Base-by-base conservation (phyloP, 441 rosid species). In the Pelargonium cotyledonis region DNA sequence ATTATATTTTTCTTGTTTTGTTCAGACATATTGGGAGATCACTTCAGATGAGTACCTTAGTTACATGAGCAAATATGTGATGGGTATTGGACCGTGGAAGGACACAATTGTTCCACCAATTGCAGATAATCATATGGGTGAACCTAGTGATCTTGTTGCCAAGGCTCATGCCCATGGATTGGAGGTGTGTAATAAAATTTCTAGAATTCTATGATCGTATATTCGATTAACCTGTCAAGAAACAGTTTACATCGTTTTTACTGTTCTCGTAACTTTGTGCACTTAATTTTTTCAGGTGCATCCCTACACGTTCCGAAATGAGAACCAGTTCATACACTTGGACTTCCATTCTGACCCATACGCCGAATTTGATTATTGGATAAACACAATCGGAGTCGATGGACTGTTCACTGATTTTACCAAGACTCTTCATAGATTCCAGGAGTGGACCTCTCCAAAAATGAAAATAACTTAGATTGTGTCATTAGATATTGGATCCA, bases 341-440 rank as follows among this genome's bases (percentile, higher is more conserved):
- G 15, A 76, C 67, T 76, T 76, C 67, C 72, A 65, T 58, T 75
- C 72, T 60, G 79, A 76, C 60, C 75, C 79, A 2, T 72, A 72
- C 18, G 66, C 43, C 0, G 79, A 76, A 43, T 76, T 64, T 4
- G 67, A 44, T 38, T 76, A 61, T 31, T 76, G 79, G 79, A 68
- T 76, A 18, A 66, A 64, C 66, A 58, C 68, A 63, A 65, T 76
- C 2, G 63, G 73, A 14, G 72, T 76, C 0, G 79, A 76, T 16
- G 79, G 79, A 15, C 73, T 76, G 57, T 76, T 76, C 75, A 76
- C 79, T 5, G 79, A 76, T 66, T 76, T 76, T 69, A 64, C 79
- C 0, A 72, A 76, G n/a, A 76, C 73, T 31, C 75, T 76, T 40
- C 75, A 72, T 35, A 60, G 64, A 12, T 76, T 49, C 53, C 75